Evolutionary conservation across 2,329 filamentous ascomycete genomes (phyloP).

Genomic region (Colletotrichum somersetense): DNA sequence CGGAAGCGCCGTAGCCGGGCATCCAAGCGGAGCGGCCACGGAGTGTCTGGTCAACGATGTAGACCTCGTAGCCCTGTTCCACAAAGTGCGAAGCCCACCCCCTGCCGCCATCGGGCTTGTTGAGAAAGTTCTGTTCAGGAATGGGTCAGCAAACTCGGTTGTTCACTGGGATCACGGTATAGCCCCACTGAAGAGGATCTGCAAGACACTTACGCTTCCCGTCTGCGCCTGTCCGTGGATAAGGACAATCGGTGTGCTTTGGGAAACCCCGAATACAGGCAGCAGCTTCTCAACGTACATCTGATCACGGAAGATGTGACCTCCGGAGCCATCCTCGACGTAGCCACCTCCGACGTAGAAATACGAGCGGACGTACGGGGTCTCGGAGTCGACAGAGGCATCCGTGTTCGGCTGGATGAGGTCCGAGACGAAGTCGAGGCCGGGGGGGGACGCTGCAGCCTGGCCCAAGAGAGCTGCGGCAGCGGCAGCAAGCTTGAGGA

Average conservation of each 20-base stretch:
- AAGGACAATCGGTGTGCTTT: constrained; percentile 54
- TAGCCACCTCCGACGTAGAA: constrained; percentile 56
- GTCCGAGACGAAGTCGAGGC: background rate
- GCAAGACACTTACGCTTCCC: constrained; percentile 50
- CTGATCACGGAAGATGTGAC: constrained; percentile 55
- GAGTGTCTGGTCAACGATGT: constrained; percentile 60
- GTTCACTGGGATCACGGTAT: background rate
- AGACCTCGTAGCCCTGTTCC: constrained; percentile 59
- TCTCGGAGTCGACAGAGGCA: constrained; percentile 31
- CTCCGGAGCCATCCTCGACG: constrained; percentile 47
- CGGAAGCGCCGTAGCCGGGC: constrained; percentile 48
- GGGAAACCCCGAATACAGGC: constrained; percentile 48
- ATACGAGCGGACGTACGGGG: constrained; percentile 46
- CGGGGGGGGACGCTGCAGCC: constrained; percentile 20
- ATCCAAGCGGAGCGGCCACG: constrained; percentile 60
- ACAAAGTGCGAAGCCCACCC: constrained; percentile 64
- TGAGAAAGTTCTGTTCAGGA: constrained; percentile 56
- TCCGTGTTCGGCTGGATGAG: constrained; percentile 3
- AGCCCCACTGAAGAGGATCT: constrained; percentile 15
- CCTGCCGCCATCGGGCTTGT: constrained; percentile 59
- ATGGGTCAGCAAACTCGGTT: constrained; percentile 13
- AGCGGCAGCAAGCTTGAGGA: constrained; percentile 30
- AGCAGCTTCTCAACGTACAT: constrained; percentile 66
- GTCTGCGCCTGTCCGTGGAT: constrained; percentile 59
- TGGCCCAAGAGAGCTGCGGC: constrained; percentile 34